Base-by-base conservation (phyloP, 2,329 filamentous ascomycete species). In the Bertia moriformis region DNA sequence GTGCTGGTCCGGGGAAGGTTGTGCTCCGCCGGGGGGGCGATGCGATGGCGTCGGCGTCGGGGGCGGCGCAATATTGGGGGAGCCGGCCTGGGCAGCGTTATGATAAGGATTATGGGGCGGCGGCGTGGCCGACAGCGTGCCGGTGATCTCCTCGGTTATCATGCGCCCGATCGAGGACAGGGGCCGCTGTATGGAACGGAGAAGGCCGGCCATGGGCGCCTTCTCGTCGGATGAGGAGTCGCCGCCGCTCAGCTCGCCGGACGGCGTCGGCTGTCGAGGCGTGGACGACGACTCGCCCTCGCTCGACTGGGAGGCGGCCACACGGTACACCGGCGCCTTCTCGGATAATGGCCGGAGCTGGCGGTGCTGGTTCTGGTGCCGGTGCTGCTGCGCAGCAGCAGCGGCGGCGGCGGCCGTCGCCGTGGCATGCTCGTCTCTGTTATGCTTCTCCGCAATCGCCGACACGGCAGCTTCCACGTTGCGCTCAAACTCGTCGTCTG, bases 401-500 rank as follows among this genome's bases (percentile, higher is more conserved):
- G 54, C 7, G 67, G 67, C n/a, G n/a, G n/a, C n/a, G n/a, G n/a
- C n/a, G n/a, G n/a, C n/a, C n/a, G n/a, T n/a, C 4, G 72, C 69
- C 32, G 62, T 58, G 4, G 63, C 55, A 58, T 4, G 52, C 52
- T 47, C 54, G 51, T 37, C n/a, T 19, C 14, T 27, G 42, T 77
- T 73, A 51, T 95, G 87, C 51, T 84, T 85, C 59, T 95, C 89
- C 2, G 91, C 89, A 47, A 98, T 98, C 32, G 84, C 85, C 4
- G 86, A 94, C 3, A 98, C 93, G 4, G 91, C 88, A 3, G 83
- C 83, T 61, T 98, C 91, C n/a, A 98, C 93, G 48, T 94, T 88
- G 52, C 73, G 75, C 55, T 98, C 91, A 51, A 98, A 98, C 27
- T 96, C 91, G 41, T 91, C 86, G 51, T 98, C 88, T 2, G 81